Percentiles rank a stretch among this genome's conserved stretches.
phyloP scores from a whole-genome alignment of 768 basidiomycete species.

The Harrya chromipes region DNA sequence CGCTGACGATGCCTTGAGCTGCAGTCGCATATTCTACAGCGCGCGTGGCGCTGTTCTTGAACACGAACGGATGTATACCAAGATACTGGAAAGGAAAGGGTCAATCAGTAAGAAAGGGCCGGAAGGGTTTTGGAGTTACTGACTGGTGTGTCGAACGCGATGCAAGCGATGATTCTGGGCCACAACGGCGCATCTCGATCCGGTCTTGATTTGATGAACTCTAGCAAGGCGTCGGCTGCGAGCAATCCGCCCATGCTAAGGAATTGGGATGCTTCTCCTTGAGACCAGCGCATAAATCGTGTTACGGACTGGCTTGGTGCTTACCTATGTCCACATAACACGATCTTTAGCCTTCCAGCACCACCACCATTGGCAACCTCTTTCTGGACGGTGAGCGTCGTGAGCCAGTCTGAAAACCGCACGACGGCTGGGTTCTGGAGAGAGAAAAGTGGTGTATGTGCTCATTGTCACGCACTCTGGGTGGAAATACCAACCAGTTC shows the following conservation, averaged over 20 bases:
- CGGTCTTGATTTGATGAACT: constrained; percentile 65
- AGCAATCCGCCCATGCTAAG: constrained; percentile 90
- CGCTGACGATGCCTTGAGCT: constrained; percentile 62
- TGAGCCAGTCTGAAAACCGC: constrained; percentile 90
- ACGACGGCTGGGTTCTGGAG: constrained; percentile 74
- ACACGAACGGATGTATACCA: constrained; percentile 80
- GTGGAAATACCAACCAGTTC: constrained; percentile 59
- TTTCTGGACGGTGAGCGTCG: constrained; percentile 79
- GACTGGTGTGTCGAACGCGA: constrained; percentile 92
- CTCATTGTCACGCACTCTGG: constrained; percentile 1
- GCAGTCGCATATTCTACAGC: constrained; percentile 65
- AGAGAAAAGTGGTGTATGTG: not conserved
- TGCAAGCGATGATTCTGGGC: constrained; percentile 82
- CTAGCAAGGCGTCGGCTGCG: constrained; percentile 77
- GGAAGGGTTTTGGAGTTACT: constrained; percentile 18
- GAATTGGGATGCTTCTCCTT: constrained; percentile 28
- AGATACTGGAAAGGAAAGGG: constrained; percentile 56
- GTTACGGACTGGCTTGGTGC: constrained; percentile 7
- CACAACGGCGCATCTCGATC: constrained; percentile 69
- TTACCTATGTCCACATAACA: constrained; percentile 88
- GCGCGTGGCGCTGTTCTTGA: constrained; percentile 80
- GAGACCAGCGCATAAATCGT: not conserved
- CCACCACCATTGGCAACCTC: constrained; percentile 81
- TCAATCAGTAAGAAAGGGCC: not conserved
- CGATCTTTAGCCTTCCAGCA: constrained; percentile 67